These are phyloP conservation scores for Sclerotinia nivalis DNA, from an alignment of 2,329 filamentous ascomycete species.

Conservation along the genomic window DNA sequence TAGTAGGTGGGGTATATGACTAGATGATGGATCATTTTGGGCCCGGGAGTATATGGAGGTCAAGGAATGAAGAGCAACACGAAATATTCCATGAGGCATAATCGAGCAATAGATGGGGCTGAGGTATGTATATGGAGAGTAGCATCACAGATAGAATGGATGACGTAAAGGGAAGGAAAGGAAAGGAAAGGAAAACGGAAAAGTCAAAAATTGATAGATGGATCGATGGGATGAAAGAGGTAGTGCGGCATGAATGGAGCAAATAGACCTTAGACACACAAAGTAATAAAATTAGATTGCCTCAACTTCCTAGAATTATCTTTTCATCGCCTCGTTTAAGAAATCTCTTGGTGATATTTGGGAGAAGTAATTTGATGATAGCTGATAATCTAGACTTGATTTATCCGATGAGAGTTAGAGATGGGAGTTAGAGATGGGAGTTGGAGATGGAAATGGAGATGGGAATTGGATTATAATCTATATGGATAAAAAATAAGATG, in stretches of 20 bases:
- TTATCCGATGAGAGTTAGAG: too few species aligned
- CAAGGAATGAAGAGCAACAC: background rate
- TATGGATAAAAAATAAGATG: too few species aligned
- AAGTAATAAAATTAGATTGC: constrained; percentile 4
- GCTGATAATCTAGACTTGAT: too few species aligned
- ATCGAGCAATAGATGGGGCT: background rate
- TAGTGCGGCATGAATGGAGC: background rate
- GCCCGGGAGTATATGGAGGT: background rate
- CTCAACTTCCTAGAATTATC: background rate
- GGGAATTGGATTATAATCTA: too few species aligned
- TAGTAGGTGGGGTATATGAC: too few species aligned
- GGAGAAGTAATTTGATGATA: background rate
- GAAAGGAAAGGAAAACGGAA: too few species aligned
- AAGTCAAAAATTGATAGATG: background rate
- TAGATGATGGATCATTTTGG: background rate
- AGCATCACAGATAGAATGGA: background rate
- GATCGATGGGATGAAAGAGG: background rate
- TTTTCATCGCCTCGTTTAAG: background rate
- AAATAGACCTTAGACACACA: background rate
- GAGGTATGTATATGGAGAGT: background rate
- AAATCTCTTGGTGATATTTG: background rate
- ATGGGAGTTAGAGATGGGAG: too few species aligned
- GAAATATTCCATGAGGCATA: background rate
- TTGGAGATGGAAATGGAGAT: too few species aligned
- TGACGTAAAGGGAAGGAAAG: too few species aligned